Conservation (phyloP, 73 alveolate species). For the Loxodes magnus region DNA sequence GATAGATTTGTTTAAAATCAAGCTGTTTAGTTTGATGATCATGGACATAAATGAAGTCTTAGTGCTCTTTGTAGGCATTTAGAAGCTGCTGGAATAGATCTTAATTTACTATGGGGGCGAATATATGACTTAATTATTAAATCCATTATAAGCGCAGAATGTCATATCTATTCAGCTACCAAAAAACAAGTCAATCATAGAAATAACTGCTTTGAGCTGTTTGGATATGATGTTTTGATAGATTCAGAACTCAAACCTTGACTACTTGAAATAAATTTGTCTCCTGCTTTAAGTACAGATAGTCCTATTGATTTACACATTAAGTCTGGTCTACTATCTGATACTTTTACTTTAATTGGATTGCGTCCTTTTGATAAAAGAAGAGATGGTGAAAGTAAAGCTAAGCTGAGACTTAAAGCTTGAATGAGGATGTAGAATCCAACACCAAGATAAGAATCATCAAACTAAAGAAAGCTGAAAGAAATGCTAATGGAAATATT, state of each 20-base stretch:
- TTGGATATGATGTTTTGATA: slow-evolving; percentile 68
- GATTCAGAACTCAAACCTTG: slow-evolving; percentile 70
- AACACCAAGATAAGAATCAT: neutral
- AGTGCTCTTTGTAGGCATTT: slow-evolving; percentile 50
- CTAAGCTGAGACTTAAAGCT: slow-evolving; percentile 26
- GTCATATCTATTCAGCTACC: slow-evolving; percentile 20
- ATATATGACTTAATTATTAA: slow-evolving; percentile 61
- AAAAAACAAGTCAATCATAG: slow-evolving; percentile 39
- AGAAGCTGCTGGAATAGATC: slow-evolving; percentile 47
- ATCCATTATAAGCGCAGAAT: slow-evolving; percentile 43
- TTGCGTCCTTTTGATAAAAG: slow-evolving; percentile 24
- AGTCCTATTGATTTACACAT: slow-evolving; percentile 70
- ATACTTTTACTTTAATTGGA: slow-evolving; percentile 66
- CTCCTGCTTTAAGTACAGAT: slow-evolving; percentile 80
- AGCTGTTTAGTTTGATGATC: slow-evolving; percentile 31
- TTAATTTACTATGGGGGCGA: slow-evolving; percentile 45
- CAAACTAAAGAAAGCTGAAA: slow-evolving; percentile 3
- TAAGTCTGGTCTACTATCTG: slow-evolving; percentile 54
- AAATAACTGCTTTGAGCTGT: slow-evolving; percentile 51
- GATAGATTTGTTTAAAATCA: slow-evolving; percentile 28
- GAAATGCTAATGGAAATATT: slow-evolving; percentile 18
- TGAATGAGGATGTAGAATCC: neutral
- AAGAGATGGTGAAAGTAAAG: slow-evolving; percentile 26
- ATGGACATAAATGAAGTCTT: slow-evolving; percentile 44
- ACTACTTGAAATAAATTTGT: slow-evolving; percentile 82